Percentiles rank a stretch among this genome's conserved stretches.
Conservation (phyloP, 805 yeast species). For the Kuraishia ogatae region DNA sequence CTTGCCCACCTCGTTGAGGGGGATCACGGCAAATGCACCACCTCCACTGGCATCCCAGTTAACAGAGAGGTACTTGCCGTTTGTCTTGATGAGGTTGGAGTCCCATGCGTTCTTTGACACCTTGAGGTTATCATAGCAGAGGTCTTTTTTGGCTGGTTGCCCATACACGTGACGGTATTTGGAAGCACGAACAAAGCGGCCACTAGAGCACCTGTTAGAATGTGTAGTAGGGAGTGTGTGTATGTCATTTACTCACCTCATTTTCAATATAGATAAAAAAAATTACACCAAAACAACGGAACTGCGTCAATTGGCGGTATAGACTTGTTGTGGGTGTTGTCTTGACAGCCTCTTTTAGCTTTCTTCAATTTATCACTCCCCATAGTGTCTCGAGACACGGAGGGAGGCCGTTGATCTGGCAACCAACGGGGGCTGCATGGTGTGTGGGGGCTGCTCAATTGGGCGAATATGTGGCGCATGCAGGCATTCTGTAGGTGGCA, state of each 20-base stretch:
- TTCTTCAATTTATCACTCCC: background rate
- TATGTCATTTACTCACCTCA: too few relatives aligned
- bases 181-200: slow-evolving; percentile 91
- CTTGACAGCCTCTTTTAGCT: background rate
- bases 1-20: slow-evolving; percentile 79
- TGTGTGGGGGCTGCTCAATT: slow-evolving; percentile 2
- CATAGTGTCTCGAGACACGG: background rate
- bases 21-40: slow-evolving; percentile 94
- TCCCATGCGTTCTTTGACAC: slow-evolving; percentile 94
- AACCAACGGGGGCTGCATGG: background rate
- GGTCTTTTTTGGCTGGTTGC: slow-evolving; percentile 68
- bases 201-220: slow-evolving; percentile 29
- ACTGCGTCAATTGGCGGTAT: too few relatives aligned
- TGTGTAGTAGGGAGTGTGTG: too few relatives aligned
- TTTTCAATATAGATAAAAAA: too few relatives aligned
- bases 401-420: background rate
- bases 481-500: too few relatives aligned
- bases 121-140: slow-evolving; percentile 65
- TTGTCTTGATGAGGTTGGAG: slow-evolving; percentile 79
- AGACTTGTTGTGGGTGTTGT: too few relatives aligned
- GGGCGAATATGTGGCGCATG: too few relatives aligned
- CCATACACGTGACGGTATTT: slow-evolving; percentile 96
- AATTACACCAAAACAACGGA: too few relatives aligned
- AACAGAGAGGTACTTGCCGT: slow-evolving; percentile 78
- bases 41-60: slow-evolving; percentile 97